Conservation (phyloP, 2,329 filamentous ascomycete species). For the Ceratocystis colombiana region DNA sequence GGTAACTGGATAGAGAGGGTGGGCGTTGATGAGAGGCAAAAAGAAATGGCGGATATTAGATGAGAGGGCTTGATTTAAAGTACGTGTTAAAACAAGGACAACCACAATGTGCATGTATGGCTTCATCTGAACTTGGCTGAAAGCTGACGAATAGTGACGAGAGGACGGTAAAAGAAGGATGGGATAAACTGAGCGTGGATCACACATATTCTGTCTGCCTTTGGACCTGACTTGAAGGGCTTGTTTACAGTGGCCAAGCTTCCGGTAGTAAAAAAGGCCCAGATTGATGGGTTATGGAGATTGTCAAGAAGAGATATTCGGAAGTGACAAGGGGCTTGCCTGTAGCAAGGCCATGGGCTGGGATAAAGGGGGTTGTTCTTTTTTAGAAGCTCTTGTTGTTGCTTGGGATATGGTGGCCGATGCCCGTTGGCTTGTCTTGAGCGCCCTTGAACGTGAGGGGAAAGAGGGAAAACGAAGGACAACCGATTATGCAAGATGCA, state of each 20-base stretch:
- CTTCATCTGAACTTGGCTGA: conserved; percentile 6
- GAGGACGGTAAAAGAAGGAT: not conserved
- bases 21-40: not conserved
- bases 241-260: not conserved
- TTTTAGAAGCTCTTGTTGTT: conserved; percentile 4
- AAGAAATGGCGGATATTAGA: conserved; percentile 13
- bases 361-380: conserved; percentile 8
- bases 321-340: not conserved
- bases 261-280: conserved; percentile 6
- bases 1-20: not conserved
- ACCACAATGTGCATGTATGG: not conserved
- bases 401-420: not conserved
- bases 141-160: not conserved
- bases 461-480: conserved; percentile 5
- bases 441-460: conserved; percentile 5
- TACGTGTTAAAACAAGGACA: not conserved
- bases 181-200: not conserved
- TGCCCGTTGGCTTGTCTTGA: not conserved
- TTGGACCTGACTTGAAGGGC: not conserved
- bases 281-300: not conserved
- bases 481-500: not conserved
- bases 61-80: conserved; percentile 5
- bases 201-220: not conserved
- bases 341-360: not conserved
- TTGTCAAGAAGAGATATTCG: not conserved